Percentiles rank a stretch among this genome's conserved stretches.
phyloP scores from a whole-genome alignment of 2,329 filamentous ascomycete genomes.

The Chrysoporthe cubensis region DNA sequence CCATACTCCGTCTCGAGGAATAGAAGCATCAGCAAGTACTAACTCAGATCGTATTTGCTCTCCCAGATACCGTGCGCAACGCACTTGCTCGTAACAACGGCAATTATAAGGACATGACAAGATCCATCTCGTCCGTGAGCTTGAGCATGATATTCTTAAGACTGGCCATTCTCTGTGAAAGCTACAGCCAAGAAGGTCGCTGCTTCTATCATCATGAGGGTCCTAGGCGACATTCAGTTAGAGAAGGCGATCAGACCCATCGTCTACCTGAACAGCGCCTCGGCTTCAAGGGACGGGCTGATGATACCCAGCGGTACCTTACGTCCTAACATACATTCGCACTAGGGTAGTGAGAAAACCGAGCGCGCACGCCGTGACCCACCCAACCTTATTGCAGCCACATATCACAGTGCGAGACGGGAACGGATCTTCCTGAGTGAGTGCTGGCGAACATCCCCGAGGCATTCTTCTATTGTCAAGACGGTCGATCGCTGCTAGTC shows the following conservation, averaged over 20 bases:
- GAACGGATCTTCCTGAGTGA: no score
- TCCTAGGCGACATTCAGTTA: conserved; percentile 55
- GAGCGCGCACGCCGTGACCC: no score
- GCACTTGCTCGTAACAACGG: conserved; percentile 64
- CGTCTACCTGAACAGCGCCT: conserved; percentile 59
- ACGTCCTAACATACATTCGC: no score
- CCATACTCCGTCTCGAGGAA: conserved; percentile 59
- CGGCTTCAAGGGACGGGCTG: no score
- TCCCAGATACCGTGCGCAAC: conserved; percentile 58
- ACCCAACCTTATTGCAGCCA: no score
- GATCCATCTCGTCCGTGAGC: conserved; percentile 61
- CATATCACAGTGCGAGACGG: no score
- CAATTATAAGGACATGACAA: conserved; percentile 61
- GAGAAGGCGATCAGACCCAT: conserved; percentile 41
- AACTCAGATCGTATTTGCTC: conserved; percentile 63
- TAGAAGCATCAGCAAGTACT: conserved; percentile 60
- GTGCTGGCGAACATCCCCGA: no score
- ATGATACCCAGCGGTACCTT: no score
- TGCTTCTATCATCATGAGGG: conserved; percentile 64
- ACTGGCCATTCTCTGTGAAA: conserved; percentile 40
- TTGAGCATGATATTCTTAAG: conserved; percentile 66
- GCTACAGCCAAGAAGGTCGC: conserved; percentile 63
- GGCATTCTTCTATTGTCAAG: no score
- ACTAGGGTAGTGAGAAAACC: no score
- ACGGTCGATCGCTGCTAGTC: no score